Evolutionary conservation across 371 early-diverging fungal genomes (phyloP), one percentile per base, ranked within the genome.

Genomic region (Mucor piriformis): DNA sequence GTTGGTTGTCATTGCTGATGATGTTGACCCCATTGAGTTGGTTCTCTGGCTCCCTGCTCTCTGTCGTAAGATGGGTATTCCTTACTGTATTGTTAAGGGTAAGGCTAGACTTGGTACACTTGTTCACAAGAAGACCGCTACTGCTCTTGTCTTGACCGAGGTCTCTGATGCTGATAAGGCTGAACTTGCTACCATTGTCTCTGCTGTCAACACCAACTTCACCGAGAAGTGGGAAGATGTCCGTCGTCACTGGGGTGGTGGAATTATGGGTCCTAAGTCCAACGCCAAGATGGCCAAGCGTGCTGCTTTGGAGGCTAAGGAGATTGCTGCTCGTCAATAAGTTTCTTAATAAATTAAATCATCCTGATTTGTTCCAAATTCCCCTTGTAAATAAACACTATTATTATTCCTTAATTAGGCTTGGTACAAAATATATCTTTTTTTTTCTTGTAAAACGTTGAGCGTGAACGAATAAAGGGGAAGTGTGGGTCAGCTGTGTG

Each of bases 51-150:
- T 99, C 73, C 99, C 99, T 59, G 98, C 99, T 64, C 93, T 99
- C 50, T 99, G 99, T 91, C 96, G 97, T 82, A 99, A 99, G 94
- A 97, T 99, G 98, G 97, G 96, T 69, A 89, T 99, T 83, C 98
- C 99, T 50, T 99, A 99, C 92, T 90, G 89, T 84, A 96, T 99
- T 74, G 97, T 99, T 78, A 97, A 98, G 91, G 87, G 91, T 73
- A 98, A 99, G 90, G 87, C 93, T 74, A 90, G 94, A 73, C 92
- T 99, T 68, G 99, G 99, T 73, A 89, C 92, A 50, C 89, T 99
- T 49, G 97, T 99, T 64, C 96, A 99, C 92, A 91, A 97, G 88
- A 99, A 99, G 95, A 95, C 93, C 56, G 95, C 98, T 75, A 95
- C 99, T 59, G 96, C 96, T 58, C 74, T 99, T 40, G 98, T 94